These are phyloP conservation scores for Elsinoe necatrix DNA, from an alignment of 2,329 filamentous ascomycete genomes.

Conservation along the genomic window DNA sequence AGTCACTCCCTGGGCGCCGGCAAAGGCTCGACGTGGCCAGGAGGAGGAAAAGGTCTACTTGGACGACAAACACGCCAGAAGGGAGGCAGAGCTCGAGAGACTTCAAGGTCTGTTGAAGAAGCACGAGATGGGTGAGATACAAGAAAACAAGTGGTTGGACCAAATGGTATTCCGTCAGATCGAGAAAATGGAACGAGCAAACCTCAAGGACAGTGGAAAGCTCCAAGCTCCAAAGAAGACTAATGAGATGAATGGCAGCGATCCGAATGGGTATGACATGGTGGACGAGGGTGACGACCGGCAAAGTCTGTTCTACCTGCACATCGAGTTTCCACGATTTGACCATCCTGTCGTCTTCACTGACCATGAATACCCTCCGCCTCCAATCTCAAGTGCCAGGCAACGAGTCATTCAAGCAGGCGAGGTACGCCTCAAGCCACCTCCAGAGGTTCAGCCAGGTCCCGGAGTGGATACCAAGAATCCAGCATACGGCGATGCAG, in stretches of 20 bases:
- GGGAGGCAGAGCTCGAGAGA: constrained; percentile 68
- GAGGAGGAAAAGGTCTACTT: constrained; percentile 54
- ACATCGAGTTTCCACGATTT: constrained; percentile 86
- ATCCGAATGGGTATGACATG: constrained; percentile 33
- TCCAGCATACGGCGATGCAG: constrained; percentile 39
- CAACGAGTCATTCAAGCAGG: constrained; percentile 49
- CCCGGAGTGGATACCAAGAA: constrained; percentile 65
- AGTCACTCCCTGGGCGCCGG: constrained; percentile 62
- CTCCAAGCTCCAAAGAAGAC: constrained; percentile 5
- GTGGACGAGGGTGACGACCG: constrained; percentile 34
- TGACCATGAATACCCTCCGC: constrained; percentile 82
- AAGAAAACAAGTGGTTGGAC: constrained; percentile 89
- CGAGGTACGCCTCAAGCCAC: constrained; percentile 65
- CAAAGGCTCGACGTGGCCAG: constrained; percentile 44
- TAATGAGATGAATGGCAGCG: constrained; percentile 4
- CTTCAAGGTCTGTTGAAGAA: constrained; percentile 90
- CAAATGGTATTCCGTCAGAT: constrained; percentile 85
- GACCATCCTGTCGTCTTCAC: constrained; percentile 94
- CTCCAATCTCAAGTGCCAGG: constrained; percentile 66
- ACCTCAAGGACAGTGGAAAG: constrained; percentile 31
- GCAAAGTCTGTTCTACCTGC: constrained; percentile 67
- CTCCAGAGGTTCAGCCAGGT: constrained; percentile 81
- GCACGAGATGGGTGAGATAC: constrained; percentile 95
- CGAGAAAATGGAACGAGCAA: constrained; percentile 53
- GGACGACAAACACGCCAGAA: constrained; percentile 27